Percentiles rank a stretch among this genome's conserved stretches.
phyloP scores from a whole-genome alignment of 257 asterid genomes.

The Datura wrightii region DNA sequence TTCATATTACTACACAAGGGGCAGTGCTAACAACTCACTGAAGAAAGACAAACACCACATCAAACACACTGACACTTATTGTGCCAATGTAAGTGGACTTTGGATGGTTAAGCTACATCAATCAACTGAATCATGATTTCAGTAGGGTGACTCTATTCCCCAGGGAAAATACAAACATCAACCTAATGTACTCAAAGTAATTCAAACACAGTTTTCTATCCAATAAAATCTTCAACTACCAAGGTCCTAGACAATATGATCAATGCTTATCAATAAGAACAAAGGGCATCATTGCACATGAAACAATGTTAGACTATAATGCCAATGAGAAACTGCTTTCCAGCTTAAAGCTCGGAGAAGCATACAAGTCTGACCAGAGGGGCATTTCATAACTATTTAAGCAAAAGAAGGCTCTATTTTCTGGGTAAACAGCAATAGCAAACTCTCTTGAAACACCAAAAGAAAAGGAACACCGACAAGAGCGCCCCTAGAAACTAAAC shows the following conservation, averaged over 20 bases:
- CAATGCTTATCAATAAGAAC: not conserved
- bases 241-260: not conserved
- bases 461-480: not conserved
- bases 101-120: not conserved
- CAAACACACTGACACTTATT: not conserved
- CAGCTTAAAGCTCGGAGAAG: not conserved
- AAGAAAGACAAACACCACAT: constrained; percentile 17
- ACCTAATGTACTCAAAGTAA: not conserved
- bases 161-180: not conserved
- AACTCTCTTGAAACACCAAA: not conserved
- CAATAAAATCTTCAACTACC: not conserved
- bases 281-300: not conserved
- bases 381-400: not conserved
- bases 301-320: not conserved
- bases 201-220: not conserved
- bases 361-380: not conserved
- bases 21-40: not conserved
- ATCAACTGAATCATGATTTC: not conserved
- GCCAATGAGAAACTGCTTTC: not conserved
- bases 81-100: not conserved
- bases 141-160: not conserved
- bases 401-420: not conserved
- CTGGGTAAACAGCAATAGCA: not conserved
- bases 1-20: not conserved
- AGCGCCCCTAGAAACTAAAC: not conserved